Evolutionary conservation across 495 filamentous ascomycete species (phyloP), one percentile per base, ranked within the genome.

Genomic region (Parmelia sp.): DNA sequence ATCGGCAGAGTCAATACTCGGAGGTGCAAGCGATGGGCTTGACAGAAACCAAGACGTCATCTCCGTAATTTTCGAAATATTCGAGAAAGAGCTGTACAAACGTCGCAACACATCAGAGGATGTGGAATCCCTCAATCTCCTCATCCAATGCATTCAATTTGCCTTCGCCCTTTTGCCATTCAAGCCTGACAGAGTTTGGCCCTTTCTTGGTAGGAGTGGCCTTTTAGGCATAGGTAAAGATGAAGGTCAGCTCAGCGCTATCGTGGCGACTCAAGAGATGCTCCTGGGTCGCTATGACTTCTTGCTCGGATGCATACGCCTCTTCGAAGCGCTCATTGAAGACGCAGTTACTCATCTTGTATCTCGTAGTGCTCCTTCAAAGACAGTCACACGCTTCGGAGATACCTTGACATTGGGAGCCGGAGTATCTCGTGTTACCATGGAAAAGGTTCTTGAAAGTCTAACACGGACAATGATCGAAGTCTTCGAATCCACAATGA

Each of bases 101-200:
- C 61, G 29, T 37, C 59, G 55, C 27, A 63, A 61, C 27, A 19
- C 21, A 11, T 51, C 62, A 11, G 86, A 88, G 63, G 82, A 84
- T 56, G 81, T 87, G 35, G 76, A 84, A 25, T 75, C 80, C 12
- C 64, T 89, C 25, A 80, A 86, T 10, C 78, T 90, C 39, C 78
- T 92, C 31, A 80, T 88, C 39, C 84, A 86, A 40, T 96, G 90
- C 68, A 69, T 91, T 42, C 88, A 90, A 47, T 97, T 97, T 65
- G 80, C 93, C 19, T 80, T 87, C 64, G 84, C 84, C 25, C 74
- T 94, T 14, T 71, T 91, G 6, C 76, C 80, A 9, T 75, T 95
- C n/a, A 77, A 87, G 33, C 92, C 93, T 6, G 86, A 85, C 53
- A 78, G 92, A 63, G 85, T 96, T 3, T 98, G 93, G 93, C 89